Conservation (phyloP, 305 asterid species). For the Ilex paraguariensis region DNA sequence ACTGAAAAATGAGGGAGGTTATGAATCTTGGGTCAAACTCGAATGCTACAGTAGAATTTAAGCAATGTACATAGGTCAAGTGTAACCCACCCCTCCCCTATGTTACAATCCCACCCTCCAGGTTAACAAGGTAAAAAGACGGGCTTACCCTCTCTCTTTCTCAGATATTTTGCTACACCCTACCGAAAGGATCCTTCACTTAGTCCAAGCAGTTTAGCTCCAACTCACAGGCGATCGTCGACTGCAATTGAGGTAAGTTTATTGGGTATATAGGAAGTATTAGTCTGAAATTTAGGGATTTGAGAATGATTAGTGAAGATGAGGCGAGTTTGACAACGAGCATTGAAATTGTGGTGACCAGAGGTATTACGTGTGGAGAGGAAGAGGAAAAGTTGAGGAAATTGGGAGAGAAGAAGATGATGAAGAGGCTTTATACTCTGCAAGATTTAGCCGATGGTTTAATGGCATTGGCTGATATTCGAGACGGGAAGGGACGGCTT, state of each 20-base stretch:
- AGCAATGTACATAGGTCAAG: no score
- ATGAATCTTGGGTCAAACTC: no score
- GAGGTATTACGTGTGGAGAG: conserved; percentile 42
- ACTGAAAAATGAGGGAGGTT: no score
- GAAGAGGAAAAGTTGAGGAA: conserved; percentile 46
- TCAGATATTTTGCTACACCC: no score
- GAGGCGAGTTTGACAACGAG: conserved; percentile 49
- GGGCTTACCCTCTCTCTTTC: no score
- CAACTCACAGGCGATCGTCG: no score
- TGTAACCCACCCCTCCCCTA: no score
- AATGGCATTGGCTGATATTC: conserved; percentile 81
- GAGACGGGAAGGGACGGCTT: conserved; percentile 64
- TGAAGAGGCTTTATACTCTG: conserved; percentile 71
- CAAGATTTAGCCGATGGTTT: conserved; percentile 89
- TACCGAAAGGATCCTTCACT: no score
- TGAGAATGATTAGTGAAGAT: conserved; percentile 42
- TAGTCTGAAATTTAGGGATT: conserved; percentile 56
- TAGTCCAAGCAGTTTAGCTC: no score
- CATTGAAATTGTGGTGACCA: conserved; percentile 34
- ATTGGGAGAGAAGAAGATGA: conserved; percentile 67
- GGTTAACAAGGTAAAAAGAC: no score
- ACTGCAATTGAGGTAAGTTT: conserved; percentile 78
- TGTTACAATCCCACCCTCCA: no score
- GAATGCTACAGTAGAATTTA: no score
- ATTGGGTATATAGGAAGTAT: conserved; percentile 83